phyloP scores from a whole-genome alignment of 305 asterid genomes.

The Plantago lanceolata region DNA sequence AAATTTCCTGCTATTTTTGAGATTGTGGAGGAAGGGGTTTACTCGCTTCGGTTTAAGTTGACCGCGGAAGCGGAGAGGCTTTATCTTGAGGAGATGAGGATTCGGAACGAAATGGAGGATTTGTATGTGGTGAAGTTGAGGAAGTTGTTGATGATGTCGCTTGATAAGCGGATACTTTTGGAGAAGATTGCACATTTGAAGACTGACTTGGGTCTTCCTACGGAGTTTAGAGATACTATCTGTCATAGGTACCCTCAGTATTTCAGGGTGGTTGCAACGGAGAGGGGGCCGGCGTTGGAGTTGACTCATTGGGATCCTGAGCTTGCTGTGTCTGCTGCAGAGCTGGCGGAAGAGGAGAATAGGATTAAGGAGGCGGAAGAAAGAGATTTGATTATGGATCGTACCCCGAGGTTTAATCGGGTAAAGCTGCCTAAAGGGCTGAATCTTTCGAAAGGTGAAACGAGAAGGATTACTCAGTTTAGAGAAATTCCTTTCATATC shows the following conservation, averaged over 20 bases:
- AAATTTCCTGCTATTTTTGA: slow-evolving; percentile 91
- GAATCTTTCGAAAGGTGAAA: slow-evolving; percentile 77
- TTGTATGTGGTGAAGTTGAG: slow-evolving; percentile 74
- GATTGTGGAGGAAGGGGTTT: slow-evolving; percentile 89
- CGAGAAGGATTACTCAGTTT: slow-evolving; percentile 73
- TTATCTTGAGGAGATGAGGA: slow-evolving; percentile 77
- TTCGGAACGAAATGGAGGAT: slow-evolving; percentile 88
- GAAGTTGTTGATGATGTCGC: slow-evolving; percentile 90
- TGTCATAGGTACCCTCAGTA: slow-evolving; percentile 88
- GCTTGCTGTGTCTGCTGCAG: slow-evolving; percentile 90
- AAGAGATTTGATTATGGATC: slow-evolving; percentile 70
- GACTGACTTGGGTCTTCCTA: slow-evolving; percentile 81
- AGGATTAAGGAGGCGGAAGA: slow-evolving; percentile 58
- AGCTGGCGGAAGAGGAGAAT: slow-evolving; percentile 85
- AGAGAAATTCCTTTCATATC: slow-evolving; percentile 75
- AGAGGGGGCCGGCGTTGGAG: slow-evolving; percentile 79
- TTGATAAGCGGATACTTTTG: slow-evolving; percentile 76
- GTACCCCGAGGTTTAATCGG: slow-evolving; percentile 61
- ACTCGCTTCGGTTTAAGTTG: slow-evolving; percentile 65
- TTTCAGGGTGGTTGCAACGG: slow-evolving; percentile 71
- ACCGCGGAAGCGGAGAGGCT: slow-evolving; percentile 92
- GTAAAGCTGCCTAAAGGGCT: slow-evolving; percentile 87
- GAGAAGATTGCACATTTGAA: slow-evolving; percentile 89
- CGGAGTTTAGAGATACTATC: slow-evolving; percentile 74
- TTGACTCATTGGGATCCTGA: slow-evolving; percentile 89